These are phyloP conservation scores for Populus ilicifolia DNA, from an alignment of 345 rosid genomes.

Conservation along the genomic window DNA sequence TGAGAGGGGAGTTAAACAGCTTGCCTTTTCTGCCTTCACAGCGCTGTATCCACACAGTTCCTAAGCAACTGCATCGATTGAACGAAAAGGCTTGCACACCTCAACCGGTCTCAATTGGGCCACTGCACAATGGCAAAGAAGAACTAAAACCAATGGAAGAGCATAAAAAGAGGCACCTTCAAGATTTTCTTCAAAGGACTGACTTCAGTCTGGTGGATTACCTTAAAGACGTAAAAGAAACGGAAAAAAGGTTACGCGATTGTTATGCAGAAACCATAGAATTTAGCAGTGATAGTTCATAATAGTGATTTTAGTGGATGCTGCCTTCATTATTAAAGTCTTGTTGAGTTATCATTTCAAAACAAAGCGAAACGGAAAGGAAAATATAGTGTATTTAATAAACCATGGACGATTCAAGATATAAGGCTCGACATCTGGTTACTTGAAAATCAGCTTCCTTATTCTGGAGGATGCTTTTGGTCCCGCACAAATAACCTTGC, in stretches of 20 bases:
- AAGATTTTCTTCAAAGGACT: not conserved
- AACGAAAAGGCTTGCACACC: conserved; percentile 13
- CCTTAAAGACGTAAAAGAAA: not conserved
- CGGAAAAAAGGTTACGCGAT: not conserved
- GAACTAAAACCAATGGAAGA: conserved; percentile 11
- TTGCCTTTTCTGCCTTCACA: not conserved
- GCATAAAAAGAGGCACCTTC: conserved; percentile 13
- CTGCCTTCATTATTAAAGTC: conserved; percentile 5
- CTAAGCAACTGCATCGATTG: conserved; percentile 3
- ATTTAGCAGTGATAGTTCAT: conserved; percentile 4
- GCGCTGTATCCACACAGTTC: conserved; percentile 18
- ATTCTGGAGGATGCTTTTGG: conserved; percentile 18
- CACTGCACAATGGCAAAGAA: conserved; percentile 13
- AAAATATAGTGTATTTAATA: not conserved
- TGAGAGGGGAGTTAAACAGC: not conserved
- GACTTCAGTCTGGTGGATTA: not conserved
- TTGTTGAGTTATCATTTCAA: not conserved
- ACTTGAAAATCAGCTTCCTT: conserved; percentile 34
- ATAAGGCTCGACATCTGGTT: conserved; percentile 6
- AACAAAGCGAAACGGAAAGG: not conserved
- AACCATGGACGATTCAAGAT: conserved; percentile 1
- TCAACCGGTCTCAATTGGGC: conserved; percentile 18
- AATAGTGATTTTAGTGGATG: conserved; percentile 4
- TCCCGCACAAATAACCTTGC: not conserved
- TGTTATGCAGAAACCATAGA: conserved; percentile 3